These are phyloP conservation scores for Lophiotrema nucula DNA, from an alignment of 495 filamentous ascomycete genomes.

Conservation along the genomic window DNA sequence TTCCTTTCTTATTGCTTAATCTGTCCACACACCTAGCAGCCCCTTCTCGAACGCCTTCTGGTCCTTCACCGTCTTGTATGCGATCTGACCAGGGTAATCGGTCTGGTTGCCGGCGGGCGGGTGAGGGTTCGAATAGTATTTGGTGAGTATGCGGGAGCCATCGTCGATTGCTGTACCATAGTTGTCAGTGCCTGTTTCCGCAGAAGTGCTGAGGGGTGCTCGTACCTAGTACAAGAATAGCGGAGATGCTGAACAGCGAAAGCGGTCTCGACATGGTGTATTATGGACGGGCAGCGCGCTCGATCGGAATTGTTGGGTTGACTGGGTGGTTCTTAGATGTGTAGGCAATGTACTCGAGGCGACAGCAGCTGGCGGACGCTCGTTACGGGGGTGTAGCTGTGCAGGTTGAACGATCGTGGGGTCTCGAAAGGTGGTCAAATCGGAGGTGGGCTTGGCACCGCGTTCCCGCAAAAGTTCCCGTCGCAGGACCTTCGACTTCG, in stretches of 20 bases:
- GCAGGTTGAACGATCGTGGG: too few relatives aligned
- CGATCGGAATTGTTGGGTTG: too few relatives aligned
- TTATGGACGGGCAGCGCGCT: too few relatives aligned
- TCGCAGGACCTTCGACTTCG: background rate
- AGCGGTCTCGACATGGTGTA: slow-evolving; percentile 24
- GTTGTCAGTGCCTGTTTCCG: background rate
- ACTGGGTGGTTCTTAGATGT: too few relatives aligned
- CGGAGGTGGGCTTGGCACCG: slow-evolving; percentile 1
- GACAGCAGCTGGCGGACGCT: too few relatives aligned
- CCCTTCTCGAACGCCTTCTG: slow-evolving; percentile 97
- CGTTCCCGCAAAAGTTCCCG: background rate
- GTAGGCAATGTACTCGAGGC: too few relatives aligned
- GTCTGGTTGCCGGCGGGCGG: slow-evolving; percentile 56
- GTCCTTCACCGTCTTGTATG: slow-evolving; percentile 86
- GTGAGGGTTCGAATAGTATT: slow-evolving; percentile 89
- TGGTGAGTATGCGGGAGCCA: slow-evolving; percentile 83
- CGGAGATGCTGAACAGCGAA: slow-evolving; percentile 32
- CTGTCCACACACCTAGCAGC: slow-evolving; percentile 50
- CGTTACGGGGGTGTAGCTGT: too few relatives aligned
- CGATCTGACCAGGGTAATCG: slow-evolving; percentile 64
- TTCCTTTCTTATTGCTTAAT: background rate
- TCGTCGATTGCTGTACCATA: slow-evolving; percentile 65
- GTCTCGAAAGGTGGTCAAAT: slow-evolving; percentile 3
- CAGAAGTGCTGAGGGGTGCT: too few relatives aligned
- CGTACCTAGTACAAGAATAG: slow-evolving; percentile 63